A percentile compares a stretch with the other conserved stretches of the same genome.
These are phyloP conservation scores for Penicillium ochrochloron DNA, from an alignment of 495 filamentous ascomycete species.

Conservation along the genomic window DNA sequence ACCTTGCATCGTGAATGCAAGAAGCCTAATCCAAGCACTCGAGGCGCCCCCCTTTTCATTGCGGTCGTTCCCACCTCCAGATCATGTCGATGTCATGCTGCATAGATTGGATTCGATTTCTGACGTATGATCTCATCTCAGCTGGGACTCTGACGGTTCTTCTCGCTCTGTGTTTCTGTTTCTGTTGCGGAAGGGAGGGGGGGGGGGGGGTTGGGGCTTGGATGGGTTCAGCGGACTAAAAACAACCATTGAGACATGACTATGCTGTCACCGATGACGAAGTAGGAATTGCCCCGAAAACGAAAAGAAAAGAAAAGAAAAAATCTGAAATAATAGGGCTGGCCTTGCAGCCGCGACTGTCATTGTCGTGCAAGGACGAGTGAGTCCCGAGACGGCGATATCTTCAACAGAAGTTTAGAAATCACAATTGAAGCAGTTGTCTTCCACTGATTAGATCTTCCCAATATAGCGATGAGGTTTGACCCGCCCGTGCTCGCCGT, in stretches of 20 bases:
- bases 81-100: constrained; percentile 9
- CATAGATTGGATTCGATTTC: constrained; percentile 15
- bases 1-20: background rate
- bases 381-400: background rate
- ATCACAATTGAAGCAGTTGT: background rate
- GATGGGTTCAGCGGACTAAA: constrained; percentile 17
- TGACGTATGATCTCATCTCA: background rate
- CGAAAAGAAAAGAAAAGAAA: background rate
- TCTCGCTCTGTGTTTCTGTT: background rate
- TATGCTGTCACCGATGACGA: constrained; percentile 41
- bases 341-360: background rate
- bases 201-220: background rate
- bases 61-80: background rate
- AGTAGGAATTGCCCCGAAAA: background rate
- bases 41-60: background rate
- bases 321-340: background rate
- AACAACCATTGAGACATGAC: constrained; percentile 14
- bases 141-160: background rate
- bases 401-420: background rate
- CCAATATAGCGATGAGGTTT: background rate
- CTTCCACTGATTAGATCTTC: background rate
- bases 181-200: background rate
- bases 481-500: background rate
- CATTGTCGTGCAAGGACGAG: background rate
- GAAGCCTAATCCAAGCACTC: background rate